Evolutionary conservation across 495 filamentous ascomycete species (phyloP), one percentile per base, ranked within the genome.

Genomic region (Aspergillus olivimuriae): DNA sequence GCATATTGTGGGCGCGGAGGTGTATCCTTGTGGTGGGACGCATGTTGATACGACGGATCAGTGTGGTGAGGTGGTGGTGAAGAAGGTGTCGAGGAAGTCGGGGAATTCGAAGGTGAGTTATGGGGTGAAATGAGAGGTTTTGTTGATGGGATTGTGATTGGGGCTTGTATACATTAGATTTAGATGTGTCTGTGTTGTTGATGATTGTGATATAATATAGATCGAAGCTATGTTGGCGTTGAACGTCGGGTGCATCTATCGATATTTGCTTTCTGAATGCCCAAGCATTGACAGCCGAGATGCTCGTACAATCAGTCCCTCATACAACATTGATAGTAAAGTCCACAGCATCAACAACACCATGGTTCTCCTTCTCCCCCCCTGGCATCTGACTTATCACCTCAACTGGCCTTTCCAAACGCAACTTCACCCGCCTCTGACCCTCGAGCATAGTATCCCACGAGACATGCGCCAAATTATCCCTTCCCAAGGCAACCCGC

Each of bases 21-120:
- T 63, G 24, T 81, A 82, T 61, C 80, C 80, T 1, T 84, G 81
- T 49, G 81, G 81, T 3, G 80, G 81, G 0, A 84, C 81, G 30
- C 81, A 84, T 62, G 76, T 84, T 12, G 58, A 68, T 19, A 72
- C 57, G 15, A 77, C 74, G 32, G 61, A 70, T 47, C 37, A 63
- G 33, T 74, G 72, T 45, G 79, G 78, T 11, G 63, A 65, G 56
- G 73, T 72, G 22, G 68, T 59, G 21, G 78, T 84, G 26, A 77
- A 67, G 69, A 82, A 80, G 66, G 75, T 83, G 33, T 68, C 65
- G 47, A 69, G 79, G 59, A 59, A 58, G 4, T 78, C 78, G 61
- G 80, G 80, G 4, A 66, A 50, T 15, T 76, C 70, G 31, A 66
- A 70, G 51, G 72, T 82, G 30, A 71, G 67, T 43, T 81, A 81